These are phyloP conservation scores for Ganoderma sp. DNA, from an alignment of 1,284 basidiomycete genomes.

Conservation along the genomic window DNA sequence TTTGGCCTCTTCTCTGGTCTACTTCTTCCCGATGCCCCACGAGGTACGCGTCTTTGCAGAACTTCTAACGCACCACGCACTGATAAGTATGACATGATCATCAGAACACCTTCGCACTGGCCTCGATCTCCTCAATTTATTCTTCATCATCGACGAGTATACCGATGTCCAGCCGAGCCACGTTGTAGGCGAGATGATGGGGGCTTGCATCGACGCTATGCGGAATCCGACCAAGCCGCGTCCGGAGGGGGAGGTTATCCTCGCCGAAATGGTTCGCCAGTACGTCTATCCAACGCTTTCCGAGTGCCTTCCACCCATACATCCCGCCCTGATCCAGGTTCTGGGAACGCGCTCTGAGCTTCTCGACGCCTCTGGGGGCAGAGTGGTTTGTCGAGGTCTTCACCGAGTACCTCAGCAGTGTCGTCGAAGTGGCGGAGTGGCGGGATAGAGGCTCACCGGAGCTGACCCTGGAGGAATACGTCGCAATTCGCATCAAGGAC, in stretches of 20 bases:
- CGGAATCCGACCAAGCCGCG: conserved; percentile 5
- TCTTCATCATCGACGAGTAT: conserved; percentile 52
- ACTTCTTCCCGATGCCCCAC: conserved; percentile 32
- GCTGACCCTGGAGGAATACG: conserved; percentile 41
- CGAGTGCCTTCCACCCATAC: neutral
- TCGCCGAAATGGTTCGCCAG: conserved; percentile 4
- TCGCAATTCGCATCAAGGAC: conserved; percentile 42
- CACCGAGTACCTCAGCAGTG: conserved; percentile 40
- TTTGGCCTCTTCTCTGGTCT: conserved; percentile 40
- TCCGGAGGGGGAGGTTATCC: neutral
- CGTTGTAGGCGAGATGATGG: conserved; percentile 37
- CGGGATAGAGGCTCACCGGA: conserved; percentile 33
- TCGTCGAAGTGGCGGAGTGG: conserved; percentile 41
- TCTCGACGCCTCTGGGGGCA: conserved; percentile 26
- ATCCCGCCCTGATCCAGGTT: conserved; percentile 29
- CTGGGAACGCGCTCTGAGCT: conserved; percentile 20
- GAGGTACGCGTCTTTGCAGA: conserved; percentile 25
- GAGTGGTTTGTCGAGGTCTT: conserved; percentile 33
- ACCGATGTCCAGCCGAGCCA: conserved; percentile 43
- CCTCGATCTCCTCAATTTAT: conserved; percentile 51
- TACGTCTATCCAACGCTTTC: neutral
- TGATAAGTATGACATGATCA: neutral
- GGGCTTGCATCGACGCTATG: conserved; percentile 17
- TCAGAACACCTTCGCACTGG: conserved; percentile 32
- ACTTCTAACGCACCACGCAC: neutral